Base-by-base conservation (phyloP, 2,329 filamentous ascomycete genomes). In the Hirsutella rhossiliensis region DNA sequence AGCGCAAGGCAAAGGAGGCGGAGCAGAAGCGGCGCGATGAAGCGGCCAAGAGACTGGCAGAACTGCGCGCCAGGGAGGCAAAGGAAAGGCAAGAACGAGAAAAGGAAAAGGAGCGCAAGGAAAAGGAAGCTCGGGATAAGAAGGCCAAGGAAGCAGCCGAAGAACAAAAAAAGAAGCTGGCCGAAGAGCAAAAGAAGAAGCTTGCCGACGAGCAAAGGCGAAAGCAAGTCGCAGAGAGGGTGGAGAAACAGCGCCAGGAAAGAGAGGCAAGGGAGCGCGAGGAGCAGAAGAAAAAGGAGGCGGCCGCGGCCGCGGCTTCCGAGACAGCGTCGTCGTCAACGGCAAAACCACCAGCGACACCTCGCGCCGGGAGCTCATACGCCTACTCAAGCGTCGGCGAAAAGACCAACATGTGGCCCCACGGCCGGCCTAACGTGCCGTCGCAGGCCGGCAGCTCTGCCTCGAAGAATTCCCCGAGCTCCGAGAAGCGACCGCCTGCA, bases 341-440 rank as follows among this genome's bases (percentile, higher is more conserved):
- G 55, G 52, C 43, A 42, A 56, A 15, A 55, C 47, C 11, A 63
- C 9, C 60, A 30, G 57, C 54, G 19, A 49, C 55, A 30, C 53
- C 57, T 38, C 66, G 72, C 48, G 67, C 68, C 48, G 63, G 66
- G 36, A 71, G 67, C 51, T 68, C 71, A n/a, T 82, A 82, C 54
- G 78, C 78, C 45, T 82, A 68, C 62, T 78, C 74, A 44, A 73
- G 77, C 29, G 74, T 81, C 19, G 82, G 82, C 42, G 82, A 86
- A 61, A 80, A 73, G 62, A 80, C 73, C 41, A 83, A 78, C 61
- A 80, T 80, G 52, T 86, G 82, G 75, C 80, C 81, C 6, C 78
- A 73, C 54, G 78, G 73, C 52, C 73, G 70, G 50, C 78, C 71
- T 44, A 68, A 66, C 5, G 54, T 53, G 34, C 52, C 59, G 11